Evolutionary conservation across 2,329 filamentous ascomycete species (phyloP).

Genomic region (Sporothrix globosa): DNA sequence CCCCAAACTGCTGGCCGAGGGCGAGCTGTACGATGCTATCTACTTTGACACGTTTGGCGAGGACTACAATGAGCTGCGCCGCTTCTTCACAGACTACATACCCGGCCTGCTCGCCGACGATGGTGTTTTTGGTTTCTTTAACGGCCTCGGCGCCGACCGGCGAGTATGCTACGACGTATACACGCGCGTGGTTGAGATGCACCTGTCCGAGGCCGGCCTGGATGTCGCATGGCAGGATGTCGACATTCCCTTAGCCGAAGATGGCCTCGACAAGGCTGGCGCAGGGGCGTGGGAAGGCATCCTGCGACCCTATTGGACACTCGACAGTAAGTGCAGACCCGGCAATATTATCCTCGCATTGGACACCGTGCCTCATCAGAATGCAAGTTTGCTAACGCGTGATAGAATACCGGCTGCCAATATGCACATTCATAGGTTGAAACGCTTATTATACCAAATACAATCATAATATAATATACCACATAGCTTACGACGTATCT

Average conservation of each 20-base stretch:
- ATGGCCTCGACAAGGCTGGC: slow-evolving; percentile 64
- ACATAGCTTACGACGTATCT: background rate
- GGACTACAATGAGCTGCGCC: slow-evolving; percentile 80
- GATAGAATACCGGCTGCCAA: slow-evolving; percentile 71
- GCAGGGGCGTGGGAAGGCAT: slow-evolving; percentile 86
- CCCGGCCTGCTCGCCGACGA: slow-evolving; percentile 73
- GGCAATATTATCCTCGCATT: too few species aligned
- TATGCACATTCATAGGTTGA: slow-evolving; percentile 73
- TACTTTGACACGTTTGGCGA: slow-evolving; percentile 99
- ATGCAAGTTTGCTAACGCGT: slow-evolving; percentile 32
- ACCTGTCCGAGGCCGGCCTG: slow-evolving; percentile 83
- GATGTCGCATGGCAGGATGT: slow-evolving; percentile 86
- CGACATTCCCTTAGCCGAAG: slow-evolving; percentile 70
- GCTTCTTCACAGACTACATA: slow-evolving; percentile 87
- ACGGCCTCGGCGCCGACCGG: slow-evolving; percentile 88
- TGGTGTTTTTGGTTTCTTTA: slow-evolving; percentile 84
- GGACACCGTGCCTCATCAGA: too few species aligned
- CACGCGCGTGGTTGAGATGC: slow-evolving; percentile 86
- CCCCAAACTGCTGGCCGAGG: slow-evolving; percentile 66
- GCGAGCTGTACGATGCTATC: slow-evolving; percentile 78
- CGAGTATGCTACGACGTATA: slow-evolving; percentile 97
- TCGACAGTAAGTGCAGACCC: slow-evolving; percentile 62
- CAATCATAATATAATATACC: slow-evolving; percentile 6
- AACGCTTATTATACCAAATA: slow-evolving; percentile 12
- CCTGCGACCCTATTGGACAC: slow-evolving; percentile 83